Evolutionary conservation across 116 monocot genomes (phyloP).

Genomic region (Trichopus zeylanicus): DNA sequence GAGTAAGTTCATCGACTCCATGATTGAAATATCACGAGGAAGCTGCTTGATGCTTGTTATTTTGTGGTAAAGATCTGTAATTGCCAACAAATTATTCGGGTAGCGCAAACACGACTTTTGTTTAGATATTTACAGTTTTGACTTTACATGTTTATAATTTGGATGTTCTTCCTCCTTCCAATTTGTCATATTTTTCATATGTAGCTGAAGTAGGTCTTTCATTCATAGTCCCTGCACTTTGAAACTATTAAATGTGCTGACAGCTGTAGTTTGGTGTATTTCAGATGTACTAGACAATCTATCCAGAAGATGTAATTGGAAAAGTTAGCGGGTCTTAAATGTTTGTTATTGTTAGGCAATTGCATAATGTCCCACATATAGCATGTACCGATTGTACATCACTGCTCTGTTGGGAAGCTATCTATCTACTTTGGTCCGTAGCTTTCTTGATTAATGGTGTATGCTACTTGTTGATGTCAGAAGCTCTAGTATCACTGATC

Average conservation of each 20-base stretch:
- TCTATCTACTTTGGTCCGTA: too few relatives aligned
- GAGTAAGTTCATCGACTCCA: too few relatives aligned
- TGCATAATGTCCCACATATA: not conserved
- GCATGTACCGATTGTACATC: not conserved
- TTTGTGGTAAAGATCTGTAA: not conserved
- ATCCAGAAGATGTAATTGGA: not conserved
- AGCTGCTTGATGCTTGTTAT: too few relatives aligned
- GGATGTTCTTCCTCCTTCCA: too few relatives aligned
- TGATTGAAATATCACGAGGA: too few relatives aligned
- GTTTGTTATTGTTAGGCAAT: not conserved
- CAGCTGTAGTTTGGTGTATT: slow-evolving; percentile 3
- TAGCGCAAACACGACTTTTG: too few relatives aligned
- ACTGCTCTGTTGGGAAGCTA: not conserved
- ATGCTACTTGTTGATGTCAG: too few relatives aligned
- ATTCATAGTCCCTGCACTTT: not conserved
- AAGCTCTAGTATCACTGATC: too few relatives aligned
- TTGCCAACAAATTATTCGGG: not conserved
- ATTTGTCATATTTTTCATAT: not conserved
- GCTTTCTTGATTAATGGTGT: too few relatives aligned
- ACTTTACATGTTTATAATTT: too few relatives aligned
- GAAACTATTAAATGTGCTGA: slow-evolving; percentile 1
- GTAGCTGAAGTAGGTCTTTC: not conserved
- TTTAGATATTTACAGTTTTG: too few relatives aligned
- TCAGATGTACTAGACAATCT: not conserved
- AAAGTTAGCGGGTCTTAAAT: not conserved